These are phyloP conservation scores for Trichoderma koningiopsis DNA, from an alignment of 2,329 filamentous ascomycete genomes.

Conservation along the genomic window DNA sequence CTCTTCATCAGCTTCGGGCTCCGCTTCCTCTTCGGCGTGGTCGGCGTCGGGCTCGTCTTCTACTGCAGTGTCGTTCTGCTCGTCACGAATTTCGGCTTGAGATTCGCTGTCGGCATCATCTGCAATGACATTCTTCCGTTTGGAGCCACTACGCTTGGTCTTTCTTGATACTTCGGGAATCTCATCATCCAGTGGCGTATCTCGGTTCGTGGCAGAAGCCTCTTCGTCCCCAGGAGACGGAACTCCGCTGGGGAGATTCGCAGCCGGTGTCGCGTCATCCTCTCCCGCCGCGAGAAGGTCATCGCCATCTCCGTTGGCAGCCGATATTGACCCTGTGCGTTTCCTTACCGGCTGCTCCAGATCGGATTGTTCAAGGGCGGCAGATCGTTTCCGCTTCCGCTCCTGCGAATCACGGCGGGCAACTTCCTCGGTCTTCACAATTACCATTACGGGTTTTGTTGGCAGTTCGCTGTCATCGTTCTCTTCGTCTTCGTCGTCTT, in stretches of 20 bases:
- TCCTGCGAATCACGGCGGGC: constrained; percentile 41
- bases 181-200: constrained; percentile 37
- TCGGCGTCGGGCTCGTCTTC: constrained; percentile 48
- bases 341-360: constrained; percentile 55
- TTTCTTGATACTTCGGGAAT: constrained; percentile 42
- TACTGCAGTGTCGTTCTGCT: constrained; percentile 38
- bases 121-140: constrained; percentile 39
- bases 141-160: constrained; percentile 46
- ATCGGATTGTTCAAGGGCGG: constrained; percentile 48
- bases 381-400: constrained; percentile 56
- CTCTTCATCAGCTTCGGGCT: constrained; percentile 59
- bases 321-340: constrained; percentile 53
- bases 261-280: constrained; percentile 37
- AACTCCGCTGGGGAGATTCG: constrained; percentile 42
- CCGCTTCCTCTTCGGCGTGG: constrained; percentile 57
- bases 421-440: constrained; percentile 37
- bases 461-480: constrained; percentile 43
- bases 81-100: constrained; percentile 39
- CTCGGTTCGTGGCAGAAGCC: constrained; percentile 34
- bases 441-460: constrained; percentile 34
- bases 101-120: constrained; percentile 36
- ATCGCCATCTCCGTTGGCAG: constrained; percentile 41
- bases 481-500: constrained; percentile 40
- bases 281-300: constrained; percentile 39
- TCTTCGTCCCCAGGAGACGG: constrained; percentile 51